Conservation (phyloP, 805 yeast species). For the Saccharomycopsis olivae region DNA sequence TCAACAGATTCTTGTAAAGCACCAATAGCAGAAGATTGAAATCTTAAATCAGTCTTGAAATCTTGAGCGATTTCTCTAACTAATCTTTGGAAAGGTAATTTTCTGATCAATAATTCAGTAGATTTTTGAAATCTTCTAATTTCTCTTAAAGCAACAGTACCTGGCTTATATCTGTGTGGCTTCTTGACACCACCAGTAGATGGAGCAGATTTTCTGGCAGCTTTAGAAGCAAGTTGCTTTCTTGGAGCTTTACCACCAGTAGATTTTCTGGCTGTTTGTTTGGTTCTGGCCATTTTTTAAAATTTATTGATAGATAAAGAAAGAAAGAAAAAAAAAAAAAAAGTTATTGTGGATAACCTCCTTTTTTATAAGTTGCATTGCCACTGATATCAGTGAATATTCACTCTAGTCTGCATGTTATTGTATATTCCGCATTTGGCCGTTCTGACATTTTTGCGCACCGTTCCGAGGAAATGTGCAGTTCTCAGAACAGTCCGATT, state of each 20-base stretch:
- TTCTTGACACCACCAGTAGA: conserved; percentile 87
- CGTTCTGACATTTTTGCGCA: neutral
- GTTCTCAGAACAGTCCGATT: no score
- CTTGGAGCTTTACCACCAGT: conserved; percentile 96
- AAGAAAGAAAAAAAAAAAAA: neutral
- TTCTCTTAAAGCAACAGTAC: conserved; percentile 94
- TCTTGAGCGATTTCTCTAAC: conserved; percentile 95
- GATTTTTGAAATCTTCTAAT: conserved; percentile 96
- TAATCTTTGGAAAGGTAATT: conserved; percentile 94
- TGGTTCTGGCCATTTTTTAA: conserved; percentile 82
- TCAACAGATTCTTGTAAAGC: conserved; percentile 98
- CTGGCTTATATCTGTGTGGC: conserved; percentile 96
- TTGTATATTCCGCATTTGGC: neutral
- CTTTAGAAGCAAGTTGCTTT: conserved; percentile 86
- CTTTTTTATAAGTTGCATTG: no score
- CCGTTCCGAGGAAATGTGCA: neutral
- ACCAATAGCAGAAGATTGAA: conserved; percentile 95
- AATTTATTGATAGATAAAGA: neutral
- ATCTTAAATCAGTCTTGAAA: conserved; percentile 85
- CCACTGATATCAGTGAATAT: no score
- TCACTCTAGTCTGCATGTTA: neutral
- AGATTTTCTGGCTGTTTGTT: conserved; percentile 90
- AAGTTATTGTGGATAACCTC: neutral
- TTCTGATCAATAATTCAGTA: conserved; percentile 89
- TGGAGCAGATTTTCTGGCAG: conserved; percentile 91